Percentiles rank a stretch among this genome's conserved stretches.
Evolutionary conservation across 176 grass and related monocot genomes (phyloP).

Genomic region (Carex scoparia): DNA sequence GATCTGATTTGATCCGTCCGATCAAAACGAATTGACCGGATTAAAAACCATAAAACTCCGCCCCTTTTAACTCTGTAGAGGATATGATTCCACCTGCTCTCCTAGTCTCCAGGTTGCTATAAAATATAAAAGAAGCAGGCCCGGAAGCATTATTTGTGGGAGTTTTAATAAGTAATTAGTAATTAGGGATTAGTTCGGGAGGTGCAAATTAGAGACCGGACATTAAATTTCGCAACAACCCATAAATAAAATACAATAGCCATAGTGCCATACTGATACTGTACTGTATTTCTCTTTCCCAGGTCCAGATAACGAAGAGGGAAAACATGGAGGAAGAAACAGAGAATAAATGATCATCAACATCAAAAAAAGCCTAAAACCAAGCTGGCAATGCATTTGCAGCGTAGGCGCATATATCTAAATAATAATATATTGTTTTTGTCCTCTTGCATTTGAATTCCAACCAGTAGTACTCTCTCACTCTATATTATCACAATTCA

Average conservation of each 20-base stretch:
- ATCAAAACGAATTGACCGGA: too few relatives aligned
- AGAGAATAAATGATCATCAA: constrained; percentile 7
- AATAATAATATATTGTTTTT: neutral
- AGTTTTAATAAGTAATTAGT: neutral
- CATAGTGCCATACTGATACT: neutral
- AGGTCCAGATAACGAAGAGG: neutral
- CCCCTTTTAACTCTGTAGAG: too few relatives aligned
- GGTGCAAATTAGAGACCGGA: neutral
- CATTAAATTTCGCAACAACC: constrained; percentile 27
- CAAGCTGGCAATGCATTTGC: neutral
- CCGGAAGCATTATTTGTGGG: too few relatives aligned
- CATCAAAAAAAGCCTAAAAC: neutral
- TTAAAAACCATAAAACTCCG: too few relatives aligned
- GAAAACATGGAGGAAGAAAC: neutral
- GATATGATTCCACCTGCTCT: too few relatives aligned
- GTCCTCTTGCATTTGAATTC: constrained; percentile 18
- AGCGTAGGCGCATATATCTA: neutral
- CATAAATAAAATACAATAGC: neutral
- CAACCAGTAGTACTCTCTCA: neutral
- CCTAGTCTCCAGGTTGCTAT: too few relatives aligned
- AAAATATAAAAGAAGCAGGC: too few relatives aligned
- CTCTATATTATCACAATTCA: too few relatives aligned
- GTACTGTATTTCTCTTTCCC: neutral
- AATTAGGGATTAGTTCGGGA: neutral
- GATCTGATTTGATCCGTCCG: too few relatives aligned